phyloP scores from a whole-genome alignment of 257 asterid species.

The Solanum ossicruentum region DNA sequence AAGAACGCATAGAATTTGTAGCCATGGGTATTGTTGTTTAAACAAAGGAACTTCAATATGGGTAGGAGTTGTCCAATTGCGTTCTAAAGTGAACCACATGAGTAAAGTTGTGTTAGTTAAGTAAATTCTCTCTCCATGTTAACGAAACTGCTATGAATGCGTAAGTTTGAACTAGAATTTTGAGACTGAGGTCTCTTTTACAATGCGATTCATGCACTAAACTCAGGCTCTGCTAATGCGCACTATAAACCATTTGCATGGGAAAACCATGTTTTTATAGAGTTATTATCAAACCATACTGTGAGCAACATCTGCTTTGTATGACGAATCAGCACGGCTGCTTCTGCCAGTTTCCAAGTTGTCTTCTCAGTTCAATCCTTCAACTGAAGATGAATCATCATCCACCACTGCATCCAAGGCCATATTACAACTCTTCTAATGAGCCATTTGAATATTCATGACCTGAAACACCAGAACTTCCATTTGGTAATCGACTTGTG shows the following conservation, averaged over 20 bases:
- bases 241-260: neutral
- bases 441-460: conserved; percentile 46
- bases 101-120: too few species aligned
- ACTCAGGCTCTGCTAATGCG: neutral
- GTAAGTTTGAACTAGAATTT: neutral
- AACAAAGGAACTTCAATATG: too few species aligned
- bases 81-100: too few species aligned
- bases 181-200: neutral
- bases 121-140: neutral
- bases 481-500: conserved; percentile 40
- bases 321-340: neutral
- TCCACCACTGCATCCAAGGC: neutral
- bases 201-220: neutral
- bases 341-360: neutral
- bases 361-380: neutral
- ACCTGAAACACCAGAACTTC: conserved; percentile 36
- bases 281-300: neutral
- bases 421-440: conserved; percentile 28
- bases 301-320: neutral
- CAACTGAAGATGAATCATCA: neutral
- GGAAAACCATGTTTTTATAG: neutral
- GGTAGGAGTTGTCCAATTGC: too few species aligned
- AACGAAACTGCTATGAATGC: neutral
- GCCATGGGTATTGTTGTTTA: too few species aligned
- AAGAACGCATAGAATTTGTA: too few species aligned